Base-by-base conservation (phyloP, 192 early-diverging fungal species). In the Mortierella alpina region DNA sequence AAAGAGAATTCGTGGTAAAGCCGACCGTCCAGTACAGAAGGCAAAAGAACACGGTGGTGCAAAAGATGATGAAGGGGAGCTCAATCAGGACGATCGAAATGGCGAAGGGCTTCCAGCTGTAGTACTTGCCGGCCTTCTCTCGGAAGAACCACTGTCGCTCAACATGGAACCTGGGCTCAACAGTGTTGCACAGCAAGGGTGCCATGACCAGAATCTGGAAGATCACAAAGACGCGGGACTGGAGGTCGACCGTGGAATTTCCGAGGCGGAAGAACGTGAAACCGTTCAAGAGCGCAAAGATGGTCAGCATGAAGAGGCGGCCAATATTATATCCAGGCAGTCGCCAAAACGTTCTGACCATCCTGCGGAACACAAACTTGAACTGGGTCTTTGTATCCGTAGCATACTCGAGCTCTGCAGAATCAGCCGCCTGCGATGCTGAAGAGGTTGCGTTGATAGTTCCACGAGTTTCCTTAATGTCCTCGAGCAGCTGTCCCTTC, bases 1-100 rank as follows among this genome's bases (percentile, higher is more conserved):
- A 83, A 45, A 84, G 69, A 3, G 85, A 62, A 11, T 78, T 62
- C 7, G 51, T 70, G 54, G 84, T 86, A 49, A 95, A 86, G 2
- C 91, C 92, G n/a, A 89, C 86, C 18, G 88, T 85, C 90, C 90
- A 95, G 83, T 95, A 95, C 49, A 92, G 89, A 23, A 89, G 74
- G 41, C 88, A 80, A 80, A 93, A 93, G 72, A 90, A 92, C 51
- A 85, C 44, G 0, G 93, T 91, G 58, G 89, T 73, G 48, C 84
- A 82, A 53, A 91, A 66, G 12, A 92, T 66, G 2, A 91, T 84
- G 60, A 90, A 95, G 0, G 94, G 94, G 18, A 91, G 75, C 64
- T 95, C 92, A 31, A 90, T 90, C 5, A 90, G 55, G 23, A 91
- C 83, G 50, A 92, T 89, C 13, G 90, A 86, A 6, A 90, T 49